Percentiles rank a stretch among this genome's conserved stretches.
These are phyloP conservation scores for Thraustochytrium sp. DNA, from an alignment of 352 stramenopile species.

Conservation along the genomic window DNA sequence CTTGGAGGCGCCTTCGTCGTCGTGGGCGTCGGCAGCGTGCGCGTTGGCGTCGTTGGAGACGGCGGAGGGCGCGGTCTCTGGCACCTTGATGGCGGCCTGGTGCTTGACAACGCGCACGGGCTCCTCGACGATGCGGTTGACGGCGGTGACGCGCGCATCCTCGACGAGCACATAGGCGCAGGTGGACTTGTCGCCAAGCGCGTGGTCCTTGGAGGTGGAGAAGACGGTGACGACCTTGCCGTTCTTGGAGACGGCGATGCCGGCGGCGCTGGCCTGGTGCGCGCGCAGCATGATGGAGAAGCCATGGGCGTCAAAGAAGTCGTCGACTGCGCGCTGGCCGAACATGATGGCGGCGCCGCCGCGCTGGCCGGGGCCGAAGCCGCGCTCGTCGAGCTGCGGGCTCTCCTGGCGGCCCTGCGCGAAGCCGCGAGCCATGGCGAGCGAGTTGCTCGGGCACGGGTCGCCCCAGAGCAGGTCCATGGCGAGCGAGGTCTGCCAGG, in stretches of 20 bases:
- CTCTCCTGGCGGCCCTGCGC: conserved; percentile 39
- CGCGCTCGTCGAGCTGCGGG: conserved; percentile 48
- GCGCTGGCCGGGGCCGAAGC: conserved; percentile 76
- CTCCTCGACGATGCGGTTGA: conserved; percentile 20
- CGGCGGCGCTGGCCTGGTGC: conserved; percentile 78
- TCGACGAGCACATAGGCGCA: conserved; percentile 70
- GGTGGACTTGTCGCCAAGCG: conserved; percentile 65
- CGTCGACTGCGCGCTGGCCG: conserved; percentile 71
- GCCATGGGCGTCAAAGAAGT: conserved; percentile 70
- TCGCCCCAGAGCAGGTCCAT: conserved; percentile 44
- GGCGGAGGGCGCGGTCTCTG: neutral
- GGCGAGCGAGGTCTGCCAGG: conserved; percentile 18
- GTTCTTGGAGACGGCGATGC: conserved; percentile 73
- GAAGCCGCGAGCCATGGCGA: neutral
- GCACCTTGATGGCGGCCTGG: neutral
- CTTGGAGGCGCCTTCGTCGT: neutral
- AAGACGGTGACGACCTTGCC: conserved; percentile 56
- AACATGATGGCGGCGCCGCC: conserved; percentile 82
- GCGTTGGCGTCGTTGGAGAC: neutral
- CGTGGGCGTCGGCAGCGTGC: neutral
- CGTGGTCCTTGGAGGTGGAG: conserved; percentile 47
- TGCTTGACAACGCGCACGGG: neutral
- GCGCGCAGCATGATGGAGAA: conserved; percentile 77
- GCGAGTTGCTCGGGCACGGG: conserved; percentile 13
- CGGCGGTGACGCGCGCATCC: conserved; percentile 49